Evolutionary conservation across 371 early-diverging fungal species (phyloP).

Genomic region (Spraguea lophii): DNA sequence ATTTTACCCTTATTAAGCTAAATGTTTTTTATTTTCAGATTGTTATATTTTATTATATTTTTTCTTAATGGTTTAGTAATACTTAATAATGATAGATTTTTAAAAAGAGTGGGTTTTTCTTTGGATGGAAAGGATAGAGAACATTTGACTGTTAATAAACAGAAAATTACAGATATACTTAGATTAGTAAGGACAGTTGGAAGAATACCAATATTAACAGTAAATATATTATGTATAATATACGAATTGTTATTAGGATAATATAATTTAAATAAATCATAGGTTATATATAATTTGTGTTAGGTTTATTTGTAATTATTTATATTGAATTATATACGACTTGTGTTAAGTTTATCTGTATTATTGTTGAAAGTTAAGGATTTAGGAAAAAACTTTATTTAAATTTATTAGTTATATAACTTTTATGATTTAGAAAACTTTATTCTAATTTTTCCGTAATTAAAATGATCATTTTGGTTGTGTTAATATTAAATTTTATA

Average conservation of each 20-base stretch:
- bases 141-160: slow-evolving; percentile 1
- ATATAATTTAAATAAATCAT: background rate
- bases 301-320: too few relatives aligned
- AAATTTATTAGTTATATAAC: too few relatives aligned
- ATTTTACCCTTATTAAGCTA: too few relatives aligned
- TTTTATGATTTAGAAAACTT: too few relatives aligned
- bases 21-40: slow-evolving; percentile 34
- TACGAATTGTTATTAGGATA: slow-evolving; percentile 36
- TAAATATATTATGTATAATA: slow-evolving; percentile 33
- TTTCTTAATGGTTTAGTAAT: slow-evolving; percentile 33
- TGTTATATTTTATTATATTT: slow-evolving; percentile 26
- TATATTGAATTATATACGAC: too few relatives aligned
- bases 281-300: too few relatives aligned
- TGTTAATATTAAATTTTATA: too few relatives aligned
- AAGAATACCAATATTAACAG: slow-evolving; percentile 28
- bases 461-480: too few relatives aligned
- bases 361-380: too few relatives aligned
- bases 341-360: too few relatives aligned
- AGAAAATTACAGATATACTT: slow-evolving; percentile 32
- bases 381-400: too few relatives aligned
- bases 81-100: slow-evolving; percentile 36
- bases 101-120: slow-evolving; percentile 26
- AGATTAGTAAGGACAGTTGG: slow-evolving; percentile 14
- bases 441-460: too few relatives aligned
- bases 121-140: slow-evolving; percentile 19